These are phyloP conservation scores for Candida lessepsii DNA, from an alignment of 805 yeast species.

Conservation along the genomic window DNA sequence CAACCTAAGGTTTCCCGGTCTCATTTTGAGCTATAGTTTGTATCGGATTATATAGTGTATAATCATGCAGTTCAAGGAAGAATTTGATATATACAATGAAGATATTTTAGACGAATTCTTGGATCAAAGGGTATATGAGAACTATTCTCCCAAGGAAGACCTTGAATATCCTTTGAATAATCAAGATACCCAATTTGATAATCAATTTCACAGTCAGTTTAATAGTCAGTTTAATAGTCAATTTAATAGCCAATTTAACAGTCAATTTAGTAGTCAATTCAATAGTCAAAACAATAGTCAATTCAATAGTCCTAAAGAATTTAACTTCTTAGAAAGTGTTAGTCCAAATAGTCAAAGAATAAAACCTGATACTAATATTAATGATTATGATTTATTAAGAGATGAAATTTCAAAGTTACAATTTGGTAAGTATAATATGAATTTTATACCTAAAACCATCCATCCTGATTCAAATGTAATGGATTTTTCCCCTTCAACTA, in stretches of 20 bases:
- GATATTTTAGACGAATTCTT: slow-evolving; percentile 59
- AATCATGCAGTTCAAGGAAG: slow-evolving; percentile 6
- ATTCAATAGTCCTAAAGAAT: slow-evolving; percentile 4
- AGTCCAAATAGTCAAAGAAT: slow-evolving; percentile 1
- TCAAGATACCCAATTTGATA: slow-evolving; percentile 4
- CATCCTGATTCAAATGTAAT: slow-evolving; percentile 33
- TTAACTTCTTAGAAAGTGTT: slow-evolving; percentile 1
- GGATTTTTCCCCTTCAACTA: slow-evolving; percentile 37
- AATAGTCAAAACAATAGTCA: slow-evolving; percentile 4
- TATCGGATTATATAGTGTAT: neutral
- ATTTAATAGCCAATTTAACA: slow-evolving; percentile 3
- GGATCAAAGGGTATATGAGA: slow-evolving; percentile 51
- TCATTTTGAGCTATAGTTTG: too few relatives aligned
- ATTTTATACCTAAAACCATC: slow-evolving; percentile 33
- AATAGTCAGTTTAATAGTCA: slow-evolving; percentile 6
- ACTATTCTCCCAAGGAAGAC: slow-evolving; percentile 15
- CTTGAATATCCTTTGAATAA: neutral
- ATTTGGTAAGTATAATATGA: slow-evolving; percentile 47
- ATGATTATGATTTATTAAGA: slow-evolving; percentile 39
- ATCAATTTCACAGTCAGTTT: slow-evolving; percentile 4
- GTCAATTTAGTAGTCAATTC: slow-evolving; percentile 4
- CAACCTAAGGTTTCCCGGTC: too few relatives aligned
- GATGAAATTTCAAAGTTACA: slow-evolving; percentile 50
- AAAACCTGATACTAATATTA: neutral
- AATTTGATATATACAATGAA: slow-evolving; percentile 24